Evolutionary conservation across 345 rosid genomes (phyloP), one percentile per base, ranked within the genome.

Genomic region (Anacardium occidentale): DNA sequence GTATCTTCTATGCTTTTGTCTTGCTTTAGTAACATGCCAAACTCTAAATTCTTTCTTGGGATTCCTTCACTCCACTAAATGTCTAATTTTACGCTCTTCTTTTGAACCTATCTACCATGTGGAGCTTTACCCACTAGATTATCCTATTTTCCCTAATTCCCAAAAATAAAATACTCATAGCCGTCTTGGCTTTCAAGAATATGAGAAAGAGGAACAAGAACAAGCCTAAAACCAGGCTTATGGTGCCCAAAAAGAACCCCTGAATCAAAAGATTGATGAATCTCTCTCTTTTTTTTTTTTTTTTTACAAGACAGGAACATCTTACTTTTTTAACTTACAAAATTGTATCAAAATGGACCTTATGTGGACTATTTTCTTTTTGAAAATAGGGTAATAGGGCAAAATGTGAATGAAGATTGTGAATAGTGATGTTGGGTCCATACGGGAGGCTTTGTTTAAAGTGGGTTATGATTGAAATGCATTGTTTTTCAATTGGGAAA

Each of bases 21-120:
- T 87, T 81, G 82, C 96, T 88, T 86, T 85, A 84, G 84, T 85
- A 90, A 85, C 90, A 91, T 94, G 91, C 89, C 84, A 81, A 93
- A 83, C 88, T 80, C 80, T 64, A 70, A 74, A 82, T 85, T 80
- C 87, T 89, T 79, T 80, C 85, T 91, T 80, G 94, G 94, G 94
- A 91, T 91, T 87, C 93, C 82, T 74, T 83, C 85, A 80, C 82
- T 80, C 81, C 66, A 56, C 0, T 24, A 11, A 66, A 17, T 47
- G 29, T 69, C 76, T 63, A 56, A 61, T 68, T 63, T 68, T 76
- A 34, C 18, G 7, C 54, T 54, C 44, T 14, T 34, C 29, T 42
- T 60, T 29, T 56, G 9, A 51, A 68, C 60, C 57, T 51, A 63
- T 61, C 61, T 51, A 13, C 67, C 54, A 65, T 58, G 52, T 40